Conservation (phyloP, 2,329 filamentous ascomycete genomes). For the Diplocarpon mali region DNA sequence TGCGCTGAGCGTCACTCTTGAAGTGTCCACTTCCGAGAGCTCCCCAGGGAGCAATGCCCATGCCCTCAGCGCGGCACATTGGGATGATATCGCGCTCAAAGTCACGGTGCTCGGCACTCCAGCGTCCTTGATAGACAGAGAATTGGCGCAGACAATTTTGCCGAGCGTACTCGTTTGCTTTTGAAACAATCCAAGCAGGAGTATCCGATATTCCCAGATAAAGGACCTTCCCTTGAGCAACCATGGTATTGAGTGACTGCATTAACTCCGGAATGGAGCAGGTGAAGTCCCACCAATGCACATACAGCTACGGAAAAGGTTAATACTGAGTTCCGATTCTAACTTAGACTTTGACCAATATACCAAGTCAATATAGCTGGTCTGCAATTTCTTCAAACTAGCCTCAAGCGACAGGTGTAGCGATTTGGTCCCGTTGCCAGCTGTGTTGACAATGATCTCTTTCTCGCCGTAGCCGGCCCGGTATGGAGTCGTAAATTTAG, state of each 20-base stretch:
- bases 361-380: conserved; percentile 57
- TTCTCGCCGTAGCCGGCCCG: conserved; percentile 23
- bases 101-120: conserved; percentile 52
- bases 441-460: conserved; percentile 35
- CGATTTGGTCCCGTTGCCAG: conserved; percentile 52
- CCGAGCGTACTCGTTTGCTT: conserved; percentile 58
- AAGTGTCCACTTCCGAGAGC: conserved; percentile 39
- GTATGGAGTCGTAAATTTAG: conserved; percentile 37
- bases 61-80: conserved; percentile 46
- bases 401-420: conserved; percentile 42
- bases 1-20: conserved; percentile 36
- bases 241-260: conserved; percentile 53
- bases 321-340: neutral
- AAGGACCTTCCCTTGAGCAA: conserved; percentile 49
- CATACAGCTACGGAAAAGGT: conserved; percentile 35
- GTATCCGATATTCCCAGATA: conserved; percentile 59
- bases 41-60: conserved; percentile 47
- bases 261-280: conserved; percentile 56
- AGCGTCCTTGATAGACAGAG: conserved; percentile 56
- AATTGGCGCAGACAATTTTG: conserved; percentile 61
- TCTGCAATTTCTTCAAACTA: conserved; percentile 51
- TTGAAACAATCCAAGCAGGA: conserved; percentile 58
- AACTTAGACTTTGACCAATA: conserved; percentile 9
- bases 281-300: conserved; percentile 60
- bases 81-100: conserved; percentile 51